Percentiles rank a stretch among this genome's conserved stretches.
phyloP scores from a whole-genome alignment of 495 filamentous ascomycete species.

The Platismatia glauca region DNA sequence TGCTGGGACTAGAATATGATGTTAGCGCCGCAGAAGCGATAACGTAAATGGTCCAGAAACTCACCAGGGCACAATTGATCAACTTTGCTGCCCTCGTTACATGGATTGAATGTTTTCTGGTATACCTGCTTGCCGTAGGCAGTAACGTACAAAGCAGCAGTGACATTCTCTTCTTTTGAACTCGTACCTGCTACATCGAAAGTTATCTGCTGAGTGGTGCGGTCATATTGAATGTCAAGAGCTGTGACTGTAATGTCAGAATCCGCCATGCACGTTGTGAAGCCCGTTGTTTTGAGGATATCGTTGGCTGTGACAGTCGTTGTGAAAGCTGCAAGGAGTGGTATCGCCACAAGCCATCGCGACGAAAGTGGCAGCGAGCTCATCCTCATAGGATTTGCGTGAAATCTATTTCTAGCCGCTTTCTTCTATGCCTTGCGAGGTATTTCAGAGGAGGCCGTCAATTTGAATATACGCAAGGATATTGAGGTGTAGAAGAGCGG shows the following conservation, averaged over 20 bases:
- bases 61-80: constrained; percentile 72
- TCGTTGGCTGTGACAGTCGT: constrained; percentile 48
- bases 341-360: constrained; percentile 7
- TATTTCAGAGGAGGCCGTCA: neutral
- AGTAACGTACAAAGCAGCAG: constrained; percentile 64
- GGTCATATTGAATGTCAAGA: constrained; percentile 72
- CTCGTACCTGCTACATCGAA: constrained; percentile 84
- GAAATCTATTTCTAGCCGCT: neutral
- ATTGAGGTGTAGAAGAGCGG: neutral
- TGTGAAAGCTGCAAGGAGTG: constrained; percentile 29
- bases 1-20: constrained; percentile 49
- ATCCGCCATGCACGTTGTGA: constrained; percentile 61
- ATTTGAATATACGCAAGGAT: neutral
- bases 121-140: constrained; percentile 86
- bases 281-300: constrained; percentile 70
- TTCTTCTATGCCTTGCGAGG: neutral
- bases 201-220: constrained; percentile 55
- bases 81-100: constrained; percentile 54
- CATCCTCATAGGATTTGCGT: constrained; percentile 6
- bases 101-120: constrained; percentile 73
- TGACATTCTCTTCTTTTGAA: constrained; percentile 66
- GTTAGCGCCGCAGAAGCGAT: neutral
- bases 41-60: constrained; percentile 25
- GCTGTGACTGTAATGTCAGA: constrained; percentile 61
- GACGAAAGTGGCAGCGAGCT: neutral